Evolutionary conservation across 306 rosid genomes (phyloP), one percentile per base, ranked within the genome.

Genomic region (Lablab purpureus): DNA sequence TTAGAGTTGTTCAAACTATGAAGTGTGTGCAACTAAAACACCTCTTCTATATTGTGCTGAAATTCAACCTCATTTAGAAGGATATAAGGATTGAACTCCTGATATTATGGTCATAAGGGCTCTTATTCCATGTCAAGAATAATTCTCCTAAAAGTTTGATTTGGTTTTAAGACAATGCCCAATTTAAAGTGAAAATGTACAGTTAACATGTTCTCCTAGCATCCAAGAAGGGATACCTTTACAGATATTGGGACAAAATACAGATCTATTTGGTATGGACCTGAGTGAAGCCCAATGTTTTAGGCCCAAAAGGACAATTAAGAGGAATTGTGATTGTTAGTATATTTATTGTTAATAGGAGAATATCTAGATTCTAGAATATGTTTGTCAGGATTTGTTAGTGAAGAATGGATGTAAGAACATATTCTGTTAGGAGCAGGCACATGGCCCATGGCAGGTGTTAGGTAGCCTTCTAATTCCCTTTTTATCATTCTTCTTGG

Each of bases 41-140:
- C 65, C 63, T 11, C n/a, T 4, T 11, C 34, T 11, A 56, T 56
- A 14, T 52, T 56, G 32, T 22, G 63, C n/a, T 56, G 63, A 56
- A 56, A 23, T 11, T 25, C 19, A 59, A 6, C n/a, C 27, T 59
- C 66, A 59, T 59, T 59, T 59, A 59, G 66, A 59, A 59, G 66
- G 19, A 14, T 5, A 14, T 5, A 58, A 27, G 66, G 41, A 60
- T 6, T 15, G 67, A 60, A 60, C 41, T 60, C 40, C 40, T 14
- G 10, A 59, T 59, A 10, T 14, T 18, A 59, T 27, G 66, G 37
- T 28, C 64, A 58, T 25, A 58, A 23, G 12, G 64, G n/a, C 64
- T 58, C n/a, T 23, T 11, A 25, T 55, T 21, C 62, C 32, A 55
- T 55, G 30, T 55, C 30, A 55, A 5, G 62, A 55, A 21, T 55